Evolutionary conservation across 1,284 basidiomycete genomes (phyloP).

Genomic region (Fomitopsis schrenkii): DNA sequence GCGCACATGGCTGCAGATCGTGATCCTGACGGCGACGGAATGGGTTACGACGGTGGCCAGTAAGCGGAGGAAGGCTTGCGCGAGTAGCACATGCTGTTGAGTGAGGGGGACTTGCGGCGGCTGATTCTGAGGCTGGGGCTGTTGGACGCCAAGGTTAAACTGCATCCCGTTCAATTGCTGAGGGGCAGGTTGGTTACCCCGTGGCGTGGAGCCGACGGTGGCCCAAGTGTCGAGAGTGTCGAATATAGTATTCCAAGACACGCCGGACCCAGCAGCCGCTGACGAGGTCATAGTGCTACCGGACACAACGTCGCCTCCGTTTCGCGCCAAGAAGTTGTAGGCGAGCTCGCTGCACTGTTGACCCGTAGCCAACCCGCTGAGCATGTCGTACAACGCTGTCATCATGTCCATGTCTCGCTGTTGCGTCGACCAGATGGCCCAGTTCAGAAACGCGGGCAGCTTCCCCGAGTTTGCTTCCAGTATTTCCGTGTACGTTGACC

Average conservation of each 20-base stretch:
- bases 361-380: constrained; percentile 81
- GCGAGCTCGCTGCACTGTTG: constrained; percentile 80
- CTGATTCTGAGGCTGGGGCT: constrained; percentile 34
- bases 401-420: constrained; percentile 69
- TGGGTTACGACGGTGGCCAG: constrained; percentile 76
- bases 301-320: constrained; percentile 57
- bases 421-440: constrained; percentile 84
- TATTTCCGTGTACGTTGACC: constrained; percentile 48
- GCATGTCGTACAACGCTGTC: constrained; percentile 84
- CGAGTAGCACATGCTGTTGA: constrained; percentile 76
- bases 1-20: constrained; percentile 75
- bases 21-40: constrained; percentile 76
- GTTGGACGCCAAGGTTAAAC: constrained; percentile 27
- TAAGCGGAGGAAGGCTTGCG: constrained; percentile 79
- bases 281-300: constrained; percentile 38
- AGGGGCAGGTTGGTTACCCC: constrained; percentile 19
- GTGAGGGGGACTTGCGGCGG: constrained; percentile 40
- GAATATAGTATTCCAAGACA: constrained; percentile 52
- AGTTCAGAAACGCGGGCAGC: constrained; percentile 79
- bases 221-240: constrained; percentile 51
- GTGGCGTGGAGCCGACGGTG: constrained; percentile 25
- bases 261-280: constrained; percentile 28
- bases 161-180: constrained; percentile 23
- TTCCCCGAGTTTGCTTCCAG: constrained; percentile 59
- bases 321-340: constrained; percentile 80